A percentile compares a stretch with the other conserved stretches of the same genome.
These are phyloP conservation scores for Phytophthora nicotianae DNA, from an alignment of 352 stramenopile species.

Conservation along the genomic window DNA sequence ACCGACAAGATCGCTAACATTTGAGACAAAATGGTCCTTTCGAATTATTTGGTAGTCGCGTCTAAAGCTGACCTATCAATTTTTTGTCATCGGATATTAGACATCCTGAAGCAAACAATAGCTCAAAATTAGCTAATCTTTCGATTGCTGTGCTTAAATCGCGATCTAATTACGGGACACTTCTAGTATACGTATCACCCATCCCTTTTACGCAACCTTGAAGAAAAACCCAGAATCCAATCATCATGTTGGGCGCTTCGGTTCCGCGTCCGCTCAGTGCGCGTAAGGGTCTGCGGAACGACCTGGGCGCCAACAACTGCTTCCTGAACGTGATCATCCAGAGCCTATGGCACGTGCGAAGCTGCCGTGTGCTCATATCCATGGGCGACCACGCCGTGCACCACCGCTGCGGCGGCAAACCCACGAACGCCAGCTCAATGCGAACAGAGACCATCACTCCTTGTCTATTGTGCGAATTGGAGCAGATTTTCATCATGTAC, in stretches of 20 bases:
- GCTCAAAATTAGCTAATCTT: too few relatives aligned
- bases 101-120: too few relatives aligned
- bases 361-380: slow-evolving; percentile 80
- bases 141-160: too few relatives aligned
- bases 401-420: slow-evolving; percentile 57
- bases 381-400: slow-evolving; percentile 81
- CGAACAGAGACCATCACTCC: slow-evolving; percentile 17
- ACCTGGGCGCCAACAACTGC: slow-evolving; percentile 89
- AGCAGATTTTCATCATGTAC: slow-evolving; percentile 88
- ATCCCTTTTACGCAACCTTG: neutral
- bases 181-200: neutral
- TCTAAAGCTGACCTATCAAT: too few relatives aligned
- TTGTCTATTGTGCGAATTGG: slow-evolving; percentile 84
- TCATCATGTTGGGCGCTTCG: slow-evolving; percentile 1
- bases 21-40: too few relatives aligned
- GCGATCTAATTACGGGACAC: too few relatives aligned
- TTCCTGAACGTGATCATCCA: slow-evolving; percentile 93
- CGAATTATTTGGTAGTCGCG: too few relatives aligned
- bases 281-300: slow-evolving; percentile 86
- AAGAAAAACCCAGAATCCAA: neutral
- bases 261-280: slow-evolving; percentile 41
- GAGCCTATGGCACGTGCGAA: slow-evolving; percentile 90
- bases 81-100: too few relatives aligned
- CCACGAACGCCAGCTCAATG: slow-evolving; percentile 28
- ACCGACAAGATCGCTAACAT: too few relatives aligned